Evolutionary conservation across 768 basidiomycete genomes (phyloP), one percentile per base, ranked within the genome.

Genomic region (Royoungia palumana): DNA sequence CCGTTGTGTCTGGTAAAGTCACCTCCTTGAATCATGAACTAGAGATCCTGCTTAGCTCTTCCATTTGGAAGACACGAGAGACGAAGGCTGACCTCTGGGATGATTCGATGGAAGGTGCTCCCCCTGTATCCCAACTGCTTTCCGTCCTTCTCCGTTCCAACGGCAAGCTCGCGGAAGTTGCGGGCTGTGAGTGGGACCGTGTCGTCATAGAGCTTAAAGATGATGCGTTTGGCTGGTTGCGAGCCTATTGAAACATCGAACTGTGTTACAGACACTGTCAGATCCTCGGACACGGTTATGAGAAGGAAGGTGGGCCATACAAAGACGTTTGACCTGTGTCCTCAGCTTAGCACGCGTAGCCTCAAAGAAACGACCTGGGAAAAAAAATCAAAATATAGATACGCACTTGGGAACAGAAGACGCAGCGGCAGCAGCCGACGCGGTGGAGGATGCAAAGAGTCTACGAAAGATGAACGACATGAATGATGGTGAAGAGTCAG

Each of bases 21-120:
- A 21, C 91, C 91, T 21, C 89, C 91, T 66, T 92, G 90, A 39
- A 87, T 67, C 89, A 92, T 92, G 72, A 88, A 89, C 79, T 79
- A 50, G 8, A 53, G 20, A 4, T 17, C 16, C 6, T 22, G 17
- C 47, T 41, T 22, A 49, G 35, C 16, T 41, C 41, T 13, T n/a
- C 13, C 11, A 20, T 41, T 5, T 5, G 22, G 35, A 27, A 4
- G 5, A 7, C 0, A 12, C n/a, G n/a, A 25, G 28, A 32, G 11
- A 35, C 16, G 11, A 40, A 25, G 7, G 43, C 78, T 25, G 39
- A 82, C 83, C 53, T 75, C 65, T 35, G 86, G 85, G 50, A 87
- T 87, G 57, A 88, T 72, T 46, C 84, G 78, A 62, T 94, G 90
- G 74, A 93, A 88, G 10, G 50, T 51, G 50, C 82, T 82, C 3